These are phyloP conservation scores for Hortaea werneckii DNA, from an alignment of 2,329 filamentous ascomycete species.

Conservation along the genomic window DNA sequence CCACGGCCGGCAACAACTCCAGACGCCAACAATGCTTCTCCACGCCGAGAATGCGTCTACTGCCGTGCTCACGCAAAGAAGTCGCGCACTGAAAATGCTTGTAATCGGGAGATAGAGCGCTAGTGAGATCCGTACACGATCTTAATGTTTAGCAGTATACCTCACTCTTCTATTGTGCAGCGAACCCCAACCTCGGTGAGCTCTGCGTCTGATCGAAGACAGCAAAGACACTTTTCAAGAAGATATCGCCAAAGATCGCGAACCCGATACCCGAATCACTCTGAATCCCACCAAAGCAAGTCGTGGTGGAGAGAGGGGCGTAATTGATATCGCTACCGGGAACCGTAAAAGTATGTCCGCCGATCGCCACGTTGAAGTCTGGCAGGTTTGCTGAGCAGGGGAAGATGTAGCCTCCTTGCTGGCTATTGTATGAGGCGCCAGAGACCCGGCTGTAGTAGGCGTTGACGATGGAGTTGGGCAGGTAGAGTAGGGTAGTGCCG, in stretches of 20 bases:
- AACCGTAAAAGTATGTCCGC: constrained; percentile 39
- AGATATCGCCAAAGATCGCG: constrained; percentile 60
- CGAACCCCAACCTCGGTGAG: constrained; percentile 36
- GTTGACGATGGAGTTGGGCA: constrained; percentile 43
- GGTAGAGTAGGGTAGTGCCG: constrained; percentile 56
- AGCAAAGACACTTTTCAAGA: constrained; percentile 68
- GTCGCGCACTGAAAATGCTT: too few relatives aligned
- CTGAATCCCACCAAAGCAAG: constrained; percentile 72
- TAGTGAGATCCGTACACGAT: too few relatives aligned
- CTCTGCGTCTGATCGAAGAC: constrained; percentile 51
- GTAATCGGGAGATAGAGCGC: too few relatives aligned
- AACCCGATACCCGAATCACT: constrained; percentile 46
- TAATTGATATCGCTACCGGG: constrained; percentile 49
- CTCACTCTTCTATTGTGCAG: constrained; percentile 22
- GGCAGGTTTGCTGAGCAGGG: constrained; percentile 43
- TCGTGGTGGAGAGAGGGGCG: constrained; percentile 29
- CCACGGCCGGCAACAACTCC: too few relatives aligned
- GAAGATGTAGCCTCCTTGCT: constrained; percentile 47
- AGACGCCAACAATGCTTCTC: too few relatives aligned
- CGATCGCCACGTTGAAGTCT: constrained; percentile 44
- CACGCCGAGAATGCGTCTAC: too few relatives aligned
- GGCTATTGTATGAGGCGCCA: constrained; percentile 39
- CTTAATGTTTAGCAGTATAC: too few relatives aligned
- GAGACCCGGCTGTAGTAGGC: constrained; percentile 51
- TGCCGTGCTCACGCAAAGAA: too few relatives aligned